Conservation (phyloP, 2,329 filamentous ascomycete species). For the Emmonsiellopsis sp. region DNA sequence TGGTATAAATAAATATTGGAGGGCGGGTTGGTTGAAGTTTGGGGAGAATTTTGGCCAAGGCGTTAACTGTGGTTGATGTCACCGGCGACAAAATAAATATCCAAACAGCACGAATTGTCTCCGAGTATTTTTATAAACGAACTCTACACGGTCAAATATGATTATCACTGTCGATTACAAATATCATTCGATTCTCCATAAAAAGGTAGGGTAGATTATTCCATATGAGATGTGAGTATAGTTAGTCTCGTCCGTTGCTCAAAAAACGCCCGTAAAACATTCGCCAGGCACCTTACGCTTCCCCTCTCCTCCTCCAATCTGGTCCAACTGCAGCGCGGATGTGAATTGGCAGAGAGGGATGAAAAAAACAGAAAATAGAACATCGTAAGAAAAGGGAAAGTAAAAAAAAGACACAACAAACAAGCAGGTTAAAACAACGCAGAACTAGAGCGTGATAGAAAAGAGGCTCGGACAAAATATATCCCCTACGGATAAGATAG, state of each 20-base stretch:
- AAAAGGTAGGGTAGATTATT: neutral
- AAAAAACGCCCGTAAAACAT: slow-evolving; percentile 9
- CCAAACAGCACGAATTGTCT: too few species aligned
- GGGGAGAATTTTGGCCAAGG: too few species aligned
- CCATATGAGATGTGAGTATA: neutral
- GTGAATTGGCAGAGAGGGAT: slow-evolving; percentile 6
- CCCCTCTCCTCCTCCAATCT: slow-evolving; percentile 11
- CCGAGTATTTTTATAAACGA: neutral
- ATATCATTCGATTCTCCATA: neutral
- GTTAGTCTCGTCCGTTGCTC: neutral
- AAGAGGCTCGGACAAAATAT: too few species aligned
- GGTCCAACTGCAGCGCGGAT: slow-evolving; percentile 3
- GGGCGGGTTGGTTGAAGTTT: too few species aligned
- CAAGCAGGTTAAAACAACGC: neutral
- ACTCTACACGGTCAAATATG: neutral
- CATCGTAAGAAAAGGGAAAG: slow-evolving; percentile 4
- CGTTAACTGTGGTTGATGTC: too few species aligned
- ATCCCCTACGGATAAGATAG: too few species aligned
- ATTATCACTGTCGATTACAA: neutral
- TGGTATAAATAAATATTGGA: too few species aligned
- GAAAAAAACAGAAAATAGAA: slow-evolving; percentile 1
- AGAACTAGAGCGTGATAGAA: neutral
- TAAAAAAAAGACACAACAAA: neutral
- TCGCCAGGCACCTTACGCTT: slow-evolving; percentile 25
- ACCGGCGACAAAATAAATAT: too few species aligned